These are phyloP conservation scores for Irpex rosettiformis DNA, from an alignment of 1,284 basidiomycete genomes.

Conservation along the genomic window DNA sequence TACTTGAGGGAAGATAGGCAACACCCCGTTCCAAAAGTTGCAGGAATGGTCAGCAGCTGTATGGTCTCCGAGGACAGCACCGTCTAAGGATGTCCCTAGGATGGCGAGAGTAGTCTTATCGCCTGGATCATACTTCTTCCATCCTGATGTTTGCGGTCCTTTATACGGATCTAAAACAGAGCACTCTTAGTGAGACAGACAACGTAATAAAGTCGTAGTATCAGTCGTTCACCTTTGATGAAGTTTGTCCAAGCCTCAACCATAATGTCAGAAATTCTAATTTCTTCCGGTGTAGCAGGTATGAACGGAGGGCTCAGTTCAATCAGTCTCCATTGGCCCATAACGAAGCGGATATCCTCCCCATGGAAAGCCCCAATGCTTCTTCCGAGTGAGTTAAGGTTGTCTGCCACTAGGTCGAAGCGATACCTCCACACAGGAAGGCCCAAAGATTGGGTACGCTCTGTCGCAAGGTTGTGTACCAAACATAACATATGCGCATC, in stretches of 20 bases:
- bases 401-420: conserved; percentile 39
- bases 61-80: conserved; percentile 24
- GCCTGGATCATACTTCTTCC: conserved; percentile 24
- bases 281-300: conserved; percentile 36
- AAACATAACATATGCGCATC: conserved; percentile 45
- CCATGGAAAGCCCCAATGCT: conserved; percentile 41
- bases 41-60: conserved; percentile 21
- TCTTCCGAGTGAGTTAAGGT: conserved; percentile 38
- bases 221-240: conserved; percentile 35
- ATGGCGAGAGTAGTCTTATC: conserved; percentile 23
- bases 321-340: conserved; percentile 31
- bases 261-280: conserved; percentile 38
- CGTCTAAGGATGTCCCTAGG: conserved; percentile 23
- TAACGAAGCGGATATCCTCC: conserved; percentile 40
- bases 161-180: conserved; percentile 20
- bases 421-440: conserved; percentile 41
- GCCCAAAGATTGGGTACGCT: conserved; percentile 31
- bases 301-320: conserved; percentile 23
- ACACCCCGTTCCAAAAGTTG: conserved; percentile 27
- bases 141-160: conserved; percentile 27
- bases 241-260: conserved; percentile 45
- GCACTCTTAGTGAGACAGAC: not conserved
- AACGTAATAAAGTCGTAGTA: not conserved
- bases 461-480: conserved; percentile 37
- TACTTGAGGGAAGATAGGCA: conserved; percentile 28